Conservation (phyloP, 169 alveolate species). For the Plasmodium fragile region DNA sequence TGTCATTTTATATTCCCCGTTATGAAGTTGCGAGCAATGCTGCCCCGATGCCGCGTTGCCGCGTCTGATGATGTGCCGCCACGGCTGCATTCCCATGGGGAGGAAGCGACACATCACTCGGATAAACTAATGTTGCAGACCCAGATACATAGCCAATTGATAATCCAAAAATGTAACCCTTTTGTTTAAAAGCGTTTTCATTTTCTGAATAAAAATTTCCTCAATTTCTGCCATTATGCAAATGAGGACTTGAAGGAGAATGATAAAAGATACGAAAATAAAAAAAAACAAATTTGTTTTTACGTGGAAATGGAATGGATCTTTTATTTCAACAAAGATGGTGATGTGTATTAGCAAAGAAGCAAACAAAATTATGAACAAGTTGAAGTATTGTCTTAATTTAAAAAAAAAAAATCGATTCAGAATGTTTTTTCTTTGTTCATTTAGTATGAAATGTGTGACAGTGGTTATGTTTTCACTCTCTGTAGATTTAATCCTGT, state of each 20-base stretch:
- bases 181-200: constrained; percentile 24
- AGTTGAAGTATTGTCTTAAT: constrained; percentile 38
- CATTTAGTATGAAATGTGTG: constrained; percentile 37
- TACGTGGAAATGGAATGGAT: constrained; percentile 31
- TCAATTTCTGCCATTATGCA: constrained; percentile 48
- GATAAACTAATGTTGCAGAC: background rate
- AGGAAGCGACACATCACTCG: background rate
- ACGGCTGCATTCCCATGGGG: background rate
- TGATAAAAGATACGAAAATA: constrained; percentile 12
- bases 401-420: constrained; percentile 48
- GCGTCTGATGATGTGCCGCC: background rate
- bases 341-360: constrained; percentile 18
- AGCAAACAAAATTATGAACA: constrained; percentile 11
- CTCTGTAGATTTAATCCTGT: background rate
- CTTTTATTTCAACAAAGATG: constrained; percentile 22
- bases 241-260: constrained; percentile 38
- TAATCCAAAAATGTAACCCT: constrained; percentile 28
- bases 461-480: constrained; percentile 14
- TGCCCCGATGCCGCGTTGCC: background rate
- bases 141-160: constrained; percentile 2
- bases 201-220: constrained; percentile 21
- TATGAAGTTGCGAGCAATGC: background rate
- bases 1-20: background rate
- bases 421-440: constrained; percentile 19
- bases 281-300: constrained; percentile 22